Percentiles rank a stretch among this genome's conserved stretches.
These are phyloP conservation scores for Clausena lansium DNA, from an alignment of 345 rosid species.

Conservation along the genomic window DNA sequence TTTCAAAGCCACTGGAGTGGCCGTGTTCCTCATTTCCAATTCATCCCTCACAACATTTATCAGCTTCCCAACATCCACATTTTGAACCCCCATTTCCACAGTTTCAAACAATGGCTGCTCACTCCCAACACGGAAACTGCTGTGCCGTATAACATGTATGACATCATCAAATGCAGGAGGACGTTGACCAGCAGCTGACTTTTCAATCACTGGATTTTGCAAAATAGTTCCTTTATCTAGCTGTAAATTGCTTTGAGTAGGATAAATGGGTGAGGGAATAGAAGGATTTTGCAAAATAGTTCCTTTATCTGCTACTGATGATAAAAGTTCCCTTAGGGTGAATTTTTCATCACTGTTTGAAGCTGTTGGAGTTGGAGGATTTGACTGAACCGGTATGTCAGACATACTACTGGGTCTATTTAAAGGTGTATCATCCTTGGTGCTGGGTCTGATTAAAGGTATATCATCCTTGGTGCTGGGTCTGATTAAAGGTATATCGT, in stretches of 20 bases:
- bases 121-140: slow-evolving; percentile 84
- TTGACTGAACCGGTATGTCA: slow-evolving; percentile 26
- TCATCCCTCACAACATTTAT: slow-evolving; percentile 78
- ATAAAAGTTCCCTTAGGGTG: slow-evolving; percentile 60
- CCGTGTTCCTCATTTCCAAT: slow-evolving; percentile 49
- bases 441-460: slow-evolving; percentile 15
- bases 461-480: slow-evolving; percentile 4
- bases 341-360: slow-evolving; percentile 62
- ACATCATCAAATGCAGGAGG: slow-evolving; percentile 76
- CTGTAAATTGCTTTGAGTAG: slow-evolving; percentile 38
- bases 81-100: slow-evolving; percentile 75
- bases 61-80: slow-evolving; percentile 70
- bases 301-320: slow-evolving; percentile 49
- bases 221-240: slow-evolving; percentile 39
- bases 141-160: slow-evolving; percentile 84
- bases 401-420: slow-evolving; percentile 28
- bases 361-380: slow-evolving; percentile 35
- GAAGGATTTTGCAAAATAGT: too few relatives aligned
- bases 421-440: neutral
- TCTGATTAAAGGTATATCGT: slow-evolving; percentile 20
- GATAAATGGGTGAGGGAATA: slow-evolving; percentile 28
- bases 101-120: slow-evolving; percentile 85
- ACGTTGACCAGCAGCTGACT: slow-evolving; percentile 38
- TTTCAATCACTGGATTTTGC: slow-evolving; percentile 40
- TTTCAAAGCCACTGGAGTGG: slow-evolving; percentile 28